These are phyloP conservation scores for Coemansia sp. DNA, from an alignment of 192 early-diverging fungal species.

Conservation along the genomic window DNA sequence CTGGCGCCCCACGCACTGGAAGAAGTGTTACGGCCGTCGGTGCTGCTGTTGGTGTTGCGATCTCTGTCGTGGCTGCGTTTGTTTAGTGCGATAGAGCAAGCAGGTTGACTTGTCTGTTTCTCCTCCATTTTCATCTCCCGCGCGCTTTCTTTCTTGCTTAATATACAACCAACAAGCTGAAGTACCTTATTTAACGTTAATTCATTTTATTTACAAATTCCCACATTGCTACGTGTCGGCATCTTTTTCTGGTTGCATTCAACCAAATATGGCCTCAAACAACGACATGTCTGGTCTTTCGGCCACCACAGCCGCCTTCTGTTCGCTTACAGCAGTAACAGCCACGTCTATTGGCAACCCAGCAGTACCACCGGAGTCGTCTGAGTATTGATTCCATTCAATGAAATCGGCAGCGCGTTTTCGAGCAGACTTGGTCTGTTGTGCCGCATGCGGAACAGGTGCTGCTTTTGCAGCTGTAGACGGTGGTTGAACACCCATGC, in stretches of 20 bases:
- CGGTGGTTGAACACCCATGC: slow-evolving; percentile 26
- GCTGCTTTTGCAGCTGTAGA: not conserved
- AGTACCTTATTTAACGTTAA: too few species aligned
- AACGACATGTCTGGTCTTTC: slow-evolving; percentile 22
- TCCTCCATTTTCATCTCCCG: not conserved
- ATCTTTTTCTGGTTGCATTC: not conserved
- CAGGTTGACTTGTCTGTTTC: not conserved
- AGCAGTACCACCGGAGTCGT: not conserved
- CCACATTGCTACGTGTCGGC: too few species aligned
- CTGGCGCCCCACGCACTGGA: not conserved
- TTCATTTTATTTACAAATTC: too few species aligned
- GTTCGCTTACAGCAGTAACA: slow-evolving; percentile 15
- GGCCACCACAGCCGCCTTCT: not conserved
- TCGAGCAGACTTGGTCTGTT: not conserved
- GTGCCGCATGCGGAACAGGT: too few species aligned
- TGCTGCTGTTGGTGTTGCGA: not conserved
- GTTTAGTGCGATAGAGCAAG: not conserved
- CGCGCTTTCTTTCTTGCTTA: too few species aligned
- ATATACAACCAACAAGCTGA: too few species aligned
- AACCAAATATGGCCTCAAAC: slow-evolving; percentile 37
- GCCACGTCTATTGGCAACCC: not conserved
- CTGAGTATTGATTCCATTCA: not conserved
- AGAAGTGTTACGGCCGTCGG: too few species aligned
- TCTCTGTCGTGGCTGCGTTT: not conserved
- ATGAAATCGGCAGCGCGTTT: slow-evolving; percentile 36